Evolutionary conservation across 306 rosid genomes (phyloP).

Genomic region (Vigna angularis): DNA sequence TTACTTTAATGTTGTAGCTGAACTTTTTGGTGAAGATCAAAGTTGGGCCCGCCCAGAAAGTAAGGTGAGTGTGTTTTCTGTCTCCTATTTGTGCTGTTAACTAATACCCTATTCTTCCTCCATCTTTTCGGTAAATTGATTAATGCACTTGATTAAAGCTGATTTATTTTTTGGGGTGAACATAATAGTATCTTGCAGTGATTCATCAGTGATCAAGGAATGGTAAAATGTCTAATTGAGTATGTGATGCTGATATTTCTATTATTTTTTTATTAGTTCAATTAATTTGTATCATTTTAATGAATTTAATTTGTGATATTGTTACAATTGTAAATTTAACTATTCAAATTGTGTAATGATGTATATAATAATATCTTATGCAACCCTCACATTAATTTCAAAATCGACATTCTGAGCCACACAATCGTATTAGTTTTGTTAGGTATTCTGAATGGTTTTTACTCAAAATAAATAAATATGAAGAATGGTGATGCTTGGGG

Average conservation of each 20-base stretch:
- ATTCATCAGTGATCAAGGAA: neutral
- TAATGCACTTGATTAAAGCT: neutral
- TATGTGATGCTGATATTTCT: constrained; percentile 13
- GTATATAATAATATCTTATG: constrained; percentile 14
- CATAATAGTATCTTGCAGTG: constrained; percentile 10
- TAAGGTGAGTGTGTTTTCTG: constrained; percentile 63
- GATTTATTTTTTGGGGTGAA: constrained; percentile 5
- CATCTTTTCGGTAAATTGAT: constrained; percentile 24
- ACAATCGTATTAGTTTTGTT: constrained; percentile 49
- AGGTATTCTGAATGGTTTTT: too few relatives aligned
- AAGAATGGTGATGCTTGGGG: neutral
- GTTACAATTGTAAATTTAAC: constrained; percentile 5
- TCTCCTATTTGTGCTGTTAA: constrained; percentile 15
- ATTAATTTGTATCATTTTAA: neutral
- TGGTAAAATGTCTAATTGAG: constrained; percentile 15
- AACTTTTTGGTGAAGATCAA: constrained; percentile 86
- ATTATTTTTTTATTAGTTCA: constrained; percentile 1
- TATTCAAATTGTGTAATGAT: neutral
- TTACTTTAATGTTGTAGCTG: constrained; percentile 54
- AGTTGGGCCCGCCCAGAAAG: constrained; percentile 77
- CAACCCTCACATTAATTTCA: constrained; percentile 69
- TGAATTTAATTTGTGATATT: constrained; percentile 4
- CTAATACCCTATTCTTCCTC: neutral
- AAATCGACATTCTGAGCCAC: constrained; percentile 82
- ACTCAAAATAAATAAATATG: neutral